Evolutionary conservation across 1,284 basidiomycete genomes (phyloP).

Genomic region (Sporisorium graminicola): DNA sequence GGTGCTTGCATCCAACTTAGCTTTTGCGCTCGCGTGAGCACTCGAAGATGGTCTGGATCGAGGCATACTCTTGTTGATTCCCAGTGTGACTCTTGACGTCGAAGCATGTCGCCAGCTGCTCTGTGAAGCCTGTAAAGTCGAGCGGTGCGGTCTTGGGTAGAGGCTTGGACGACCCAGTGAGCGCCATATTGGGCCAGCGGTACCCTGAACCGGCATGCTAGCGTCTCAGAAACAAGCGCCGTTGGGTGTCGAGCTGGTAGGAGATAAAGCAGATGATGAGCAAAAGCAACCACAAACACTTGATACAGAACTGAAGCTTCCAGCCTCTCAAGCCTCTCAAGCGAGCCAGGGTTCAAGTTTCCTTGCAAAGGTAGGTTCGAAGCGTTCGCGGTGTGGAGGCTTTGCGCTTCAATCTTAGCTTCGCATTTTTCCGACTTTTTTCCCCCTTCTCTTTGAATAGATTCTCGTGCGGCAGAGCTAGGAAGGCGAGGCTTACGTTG

Average conservation of each 20-base stretch:
- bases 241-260: background rate
- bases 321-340: background rate
- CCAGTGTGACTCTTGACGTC: constrained; percentile 21
- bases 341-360: constrained; percentile 1
- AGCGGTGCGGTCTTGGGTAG: background rate
- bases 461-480: constrained; percentile 24
- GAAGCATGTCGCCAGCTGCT: constrained; percentile 23
- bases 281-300: too few relatives aligned
- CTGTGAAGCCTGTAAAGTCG: background rate
- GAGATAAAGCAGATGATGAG: too few relatives aligned
- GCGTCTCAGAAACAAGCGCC: background rate
- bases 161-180: background rate
- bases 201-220: constrained; percentile 7
- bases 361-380: background rate
- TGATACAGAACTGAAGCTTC: background rate
- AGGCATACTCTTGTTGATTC: constrained; percentile 10
- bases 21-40: background rate
- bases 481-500: constrained; percentile 34
- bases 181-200: constrained; percentile 11
- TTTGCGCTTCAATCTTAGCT: background rate
- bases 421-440: background rate
- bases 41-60: background rate
- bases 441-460: background rate
- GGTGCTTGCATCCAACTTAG: background rate
- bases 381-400: constrained; percentile 6